Evolutionary conservation across 192 early-diverging fungal species (phyloP), one percentile per base, ranked within the genome.

Genomic region (Coemansia sp.): DNA sequence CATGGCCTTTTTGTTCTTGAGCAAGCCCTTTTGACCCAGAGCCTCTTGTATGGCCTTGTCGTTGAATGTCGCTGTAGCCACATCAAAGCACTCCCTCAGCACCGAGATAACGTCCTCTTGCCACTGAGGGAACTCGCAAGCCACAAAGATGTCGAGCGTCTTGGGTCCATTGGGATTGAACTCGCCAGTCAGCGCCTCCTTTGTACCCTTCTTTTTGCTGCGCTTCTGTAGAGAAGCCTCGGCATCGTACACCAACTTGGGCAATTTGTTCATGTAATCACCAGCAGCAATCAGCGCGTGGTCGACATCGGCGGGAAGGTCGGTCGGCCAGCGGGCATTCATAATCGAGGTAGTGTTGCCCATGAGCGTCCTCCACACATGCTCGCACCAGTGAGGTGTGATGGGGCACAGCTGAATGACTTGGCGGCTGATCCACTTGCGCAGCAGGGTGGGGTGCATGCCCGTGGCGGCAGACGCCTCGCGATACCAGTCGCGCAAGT

Each of bases 1-100:
- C 95, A 98, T 98, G n/a, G 87, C 90, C 78, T 90, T 90, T 85
- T 97, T 98, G 85, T 98, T 92, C 85, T 95, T 97, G 73, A 92
- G 84, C 76, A 98, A 68, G 39, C 92, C 95, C 62, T 75, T 83
- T 32, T 79, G 69, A 59, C 76, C 85, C 70, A 98, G 84, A 21
- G 85, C 66, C 7, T 82, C 89, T 51, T 91, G 84, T 51, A 92
- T 79, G 73, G 91, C 89, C 70, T 88, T 90, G 63, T 94, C 91
- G 66, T 89, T 87, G 73, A 96, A 92, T 36, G 84, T 77, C 48
- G 77, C 69, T 23, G 76, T 89, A 37, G 66, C 75, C 45, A 75
- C 64, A 55, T 90, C 82, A 70, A 77, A 89, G 68, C 86, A 75
- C n/a, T 85, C 80, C 69, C 81, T 85, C 50, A 94, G 73, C 25